Evolutionary conservation across 257 asterid species (phyloP).

Genomic region (Nicotiana knightiana): DNA sequence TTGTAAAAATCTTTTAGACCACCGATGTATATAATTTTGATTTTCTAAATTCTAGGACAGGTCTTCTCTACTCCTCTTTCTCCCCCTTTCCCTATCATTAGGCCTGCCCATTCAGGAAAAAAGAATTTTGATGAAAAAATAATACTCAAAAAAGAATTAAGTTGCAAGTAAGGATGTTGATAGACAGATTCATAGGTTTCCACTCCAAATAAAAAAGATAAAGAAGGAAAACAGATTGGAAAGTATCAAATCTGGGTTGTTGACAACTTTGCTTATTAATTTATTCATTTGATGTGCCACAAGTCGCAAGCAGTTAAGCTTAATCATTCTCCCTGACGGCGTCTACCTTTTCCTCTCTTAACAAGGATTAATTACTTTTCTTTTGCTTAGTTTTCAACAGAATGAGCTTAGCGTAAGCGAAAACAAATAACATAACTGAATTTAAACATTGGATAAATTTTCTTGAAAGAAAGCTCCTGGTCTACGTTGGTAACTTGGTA

Average conservation of each 20-base stretch:
- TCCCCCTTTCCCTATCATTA: background rate
- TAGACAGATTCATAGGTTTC: constrained; percentile 3
- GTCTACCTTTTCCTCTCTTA: background rate
- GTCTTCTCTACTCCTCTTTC: background rate
- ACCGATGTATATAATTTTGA: background rate
- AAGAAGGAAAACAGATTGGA: constrained; percentile 1
- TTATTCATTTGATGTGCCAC: background rate
- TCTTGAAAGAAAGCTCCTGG: background rate
- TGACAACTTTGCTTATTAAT: background rate
- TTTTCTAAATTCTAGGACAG: background rate
- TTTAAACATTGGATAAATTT: background rate
- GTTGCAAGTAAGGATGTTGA: background rate
- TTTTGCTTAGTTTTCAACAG: constrained; percentile 27
- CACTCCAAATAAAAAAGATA: background rate
- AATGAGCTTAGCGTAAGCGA: too few species aligned
- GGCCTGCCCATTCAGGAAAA: background rate
- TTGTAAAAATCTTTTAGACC: background rate
- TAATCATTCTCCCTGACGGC: constrained; percentile 12
- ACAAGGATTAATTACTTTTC: constrained; percentile 17
- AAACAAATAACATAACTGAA: too few species aligned
- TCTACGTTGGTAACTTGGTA: background rate
- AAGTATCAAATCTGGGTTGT: constrained; percentile 8
- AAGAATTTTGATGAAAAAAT: background rate
- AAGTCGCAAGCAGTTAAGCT: background rate
- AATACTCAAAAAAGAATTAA: background rate